A percentile compares a stretch with the other conserved stretches of the same genome.
Conservation (phyloP, 2,329 filamentous ascomycete genomes). For the Cladosporium sp. region DNA sequence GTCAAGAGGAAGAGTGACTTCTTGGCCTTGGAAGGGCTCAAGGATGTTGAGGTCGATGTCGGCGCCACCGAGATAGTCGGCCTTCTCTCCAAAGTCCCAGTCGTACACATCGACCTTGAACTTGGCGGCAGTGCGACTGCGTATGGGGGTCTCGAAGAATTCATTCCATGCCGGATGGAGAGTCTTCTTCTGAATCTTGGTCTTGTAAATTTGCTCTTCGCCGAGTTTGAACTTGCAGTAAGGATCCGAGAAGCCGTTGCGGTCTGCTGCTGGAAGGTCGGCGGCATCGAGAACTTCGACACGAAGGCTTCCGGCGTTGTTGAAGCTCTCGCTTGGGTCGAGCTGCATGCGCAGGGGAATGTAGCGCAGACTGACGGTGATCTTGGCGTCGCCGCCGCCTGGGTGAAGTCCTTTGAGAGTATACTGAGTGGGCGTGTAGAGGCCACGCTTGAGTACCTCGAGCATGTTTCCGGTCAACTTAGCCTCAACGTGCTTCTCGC, state of each 20-base stretch:
- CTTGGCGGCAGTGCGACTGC: conserved; percentile 77
- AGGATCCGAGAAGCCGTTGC: conserved; percentile 94
- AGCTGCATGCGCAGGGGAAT: conserved; percentile 91
- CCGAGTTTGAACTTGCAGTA: conserved; percentile 94
- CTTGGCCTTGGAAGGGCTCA: conserved; percentile 78
- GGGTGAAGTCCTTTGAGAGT: conserved; percentile 77
- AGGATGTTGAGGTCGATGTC: conserved; percentile 71
- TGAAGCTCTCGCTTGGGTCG: conserved; percentile 93
- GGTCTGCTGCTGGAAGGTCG: conserved; percentile 87
- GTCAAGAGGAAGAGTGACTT: conserved; percentile 70
- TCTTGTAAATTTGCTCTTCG: conserved; percentile 87
- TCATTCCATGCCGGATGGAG: conserved; percentile 94
- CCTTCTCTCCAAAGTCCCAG: conserved; percentile 94
- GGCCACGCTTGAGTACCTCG: conserved; percentile 70
- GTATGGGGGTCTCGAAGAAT: conserved; percentile 78
- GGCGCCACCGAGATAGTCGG: conserved; percentile 78
- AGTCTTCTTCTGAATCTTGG: conserved; percentile 94
- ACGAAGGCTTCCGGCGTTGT: conserved; percentile 93
- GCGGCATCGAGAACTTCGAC: conserved; percentile 86
- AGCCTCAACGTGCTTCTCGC: conserved; percentile 70
- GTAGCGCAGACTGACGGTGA: conserved; percentile 92
- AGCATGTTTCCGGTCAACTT: conserved; percentile 80
- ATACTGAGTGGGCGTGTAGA: conserved; percentile 86
- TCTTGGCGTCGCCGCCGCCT: conserved; percentile 68
- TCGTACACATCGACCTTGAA: conserved; percentile 84